Evolutionary conservation across 345 rosid species (phyloP).

Genomic region (Punica granatum): DNA sequence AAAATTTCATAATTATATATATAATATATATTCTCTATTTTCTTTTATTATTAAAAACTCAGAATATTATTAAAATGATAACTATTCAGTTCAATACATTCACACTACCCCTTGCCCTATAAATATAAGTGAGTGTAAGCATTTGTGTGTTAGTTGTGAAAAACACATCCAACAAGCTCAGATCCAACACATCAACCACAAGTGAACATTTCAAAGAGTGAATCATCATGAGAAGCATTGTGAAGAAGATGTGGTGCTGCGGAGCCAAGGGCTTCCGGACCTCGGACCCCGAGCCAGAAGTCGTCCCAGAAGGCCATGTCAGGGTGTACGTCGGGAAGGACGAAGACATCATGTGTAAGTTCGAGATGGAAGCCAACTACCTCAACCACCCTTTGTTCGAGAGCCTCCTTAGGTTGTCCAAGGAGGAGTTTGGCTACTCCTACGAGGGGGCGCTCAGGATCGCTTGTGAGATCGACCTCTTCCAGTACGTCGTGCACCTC

Average conservation of each 20-base stretch:
- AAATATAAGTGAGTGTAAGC: not conserved
- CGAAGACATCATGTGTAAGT: conserved; percentile 22
- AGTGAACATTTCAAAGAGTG: not conserved
- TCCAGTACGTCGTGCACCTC: conserved; percentile 31
- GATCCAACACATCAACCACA: conserved; percentile 3
- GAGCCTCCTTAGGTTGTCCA: conserved; percentile 30
- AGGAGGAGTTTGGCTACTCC: conserved; percentile 42
- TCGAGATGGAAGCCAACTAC: conserved; percentile 36
- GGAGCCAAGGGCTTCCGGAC: conserved; percentile 27
- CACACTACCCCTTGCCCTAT: not conserved
- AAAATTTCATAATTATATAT: not conserved
- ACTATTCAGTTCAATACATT: not conserved
- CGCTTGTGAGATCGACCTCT: conserved; percentile 38
- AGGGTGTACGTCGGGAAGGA: conserved; percentile 34
- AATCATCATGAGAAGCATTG: conserved; percentile 12
- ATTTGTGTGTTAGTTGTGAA: not conserved
- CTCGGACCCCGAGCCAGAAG: not conserved
- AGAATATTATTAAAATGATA: not conserved
- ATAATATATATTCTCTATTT: not conserved
- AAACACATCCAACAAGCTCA: too few species aligned
- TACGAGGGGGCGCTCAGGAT: conserved; percentile 44
- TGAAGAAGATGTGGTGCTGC: conserved; percentile 40
- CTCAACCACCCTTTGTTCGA: conserved; percentile 47
- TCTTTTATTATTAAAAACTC: not conserved
- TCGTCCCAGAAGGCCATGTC: conserved; percentile 28